Evolutionary conservation across 352 stramenopile species (phyloP).

Genomic region (Peronospora destructor): DNA sequence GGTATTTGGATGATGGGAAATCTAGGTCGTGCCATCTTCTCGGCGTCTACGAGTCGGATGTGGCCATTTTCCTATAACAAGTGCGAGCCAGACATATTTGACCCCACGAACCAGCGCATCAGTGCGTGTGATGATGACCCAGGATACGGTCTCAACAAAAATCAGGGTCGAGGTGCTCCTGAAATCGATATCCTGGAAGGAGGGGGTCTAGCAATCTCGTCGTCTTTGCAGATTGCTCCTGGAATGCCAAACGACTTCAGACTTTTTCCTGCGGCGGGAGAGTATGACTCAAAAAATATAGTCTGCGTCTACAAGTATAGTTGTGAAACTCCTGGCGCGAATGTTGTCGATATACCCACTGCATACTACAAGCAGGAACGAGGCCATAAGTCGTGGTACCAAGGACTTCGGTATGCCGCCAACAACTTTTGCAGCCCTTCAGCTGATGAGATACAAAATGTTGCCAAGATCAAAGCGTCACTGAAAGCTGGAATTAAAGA

Average conservation of each 20-base stretch:
- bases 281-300: not conserved
- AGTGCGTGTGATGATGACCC: constrained; percentile 88
- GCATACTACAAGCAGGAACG: constrained; percentile 33
- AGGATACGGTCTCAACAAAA: constrained; percentile 86
- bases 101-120: constrained; percentile 65
- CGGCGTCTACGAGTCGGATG: constrained; percentile 87
- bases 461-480: constrained; percentile 30
- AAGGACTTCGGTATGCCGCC: constrained; percentile 44
- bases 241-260: constrained; percentile 58
- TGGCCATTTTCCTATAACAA: constrained; percentile 95
- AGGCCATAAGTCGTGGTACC: constrained; percentile 60
- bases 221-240: constrained; percentile 84
- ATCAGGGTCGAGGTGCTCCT: constrained; percentile 86
- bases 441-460: constrained; percentile 17
- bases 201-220: constrained; percentile 71
- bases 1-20: constrained; percentile 95
- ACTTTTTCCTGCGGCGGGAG: constrained; percentile 11
- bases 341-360: constrained; percentile 35
- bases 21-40: constrained; percentile 93
- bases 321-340: constrained; percentile 42
- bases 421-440: constrained; percentile 52
- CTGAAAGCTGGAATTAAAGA: constrained; percentile 40
- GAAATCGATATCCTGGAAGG: constrained; percentile 96
- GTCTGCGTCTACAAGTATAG: constrained; percentile 38
- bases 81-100: constrained; percentile 73